Evolutionary conservation across 176 grass and related monocot genomes (phyloP), one percentile per base, ranked within the genome.

Genomic region (Oryza officinalis): DNA sequence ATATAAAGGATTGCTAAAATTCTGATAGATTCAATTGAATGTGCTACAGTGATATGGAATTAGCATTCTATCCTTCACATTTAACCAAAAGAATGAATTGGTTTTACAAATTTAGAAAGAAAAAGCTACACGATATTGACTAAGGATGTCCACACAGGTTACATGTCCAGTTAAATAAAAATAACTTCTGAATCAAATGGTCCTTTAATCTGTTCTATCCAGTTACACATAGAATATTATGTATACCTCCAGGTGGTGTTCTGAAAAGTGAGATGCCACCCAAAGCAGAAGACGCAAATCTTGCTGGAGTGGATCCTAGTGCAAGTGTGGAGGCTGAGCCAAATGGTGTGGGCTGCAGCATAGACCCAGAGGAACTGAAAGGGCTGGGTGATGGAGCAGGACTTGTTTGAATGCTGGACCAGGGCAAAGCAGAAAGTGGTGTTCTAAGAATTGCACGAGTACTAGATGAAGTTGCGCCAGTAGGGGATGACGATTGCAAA

Each of bases 331-430:
- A 90, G 11, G 83, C 37, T 77, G 87, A 76, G 50, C 81, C 89
- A 88, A 88, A 92, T 69, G 84, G 81, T 30, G 84, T 85, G 5
- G 81, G 74, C 54, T 86, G 86, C 65, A 82, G 81, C 63, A 84
- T 44, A 38, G 78, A 76, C n/a, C 74, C 27, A 20, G 88, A 49
- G 63, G 86, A 87, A 63, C 74, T 81, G 77, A 89, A 96, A 72
- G 82, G 70, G 27, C 41, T 72, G 23, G 77, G 72, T 64, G 73
- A 85, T 86, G 82, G 84, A 67, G 71, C 43, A 84, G 70, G 76
- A 33, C 67, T 82, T 73, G 76, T 77, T 77, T 45, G 81, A 3
- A 57, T 86, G 35, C 84, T 88, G 89, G 66, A 79, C 52, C 75
- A 35, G 49, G 80, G 69, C 31, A 88, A 43, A 88, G 80, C 57